phyloP scores from a whole-genome alignment of 208 protist genomes.

The Crithidia brevicula region DNA sequence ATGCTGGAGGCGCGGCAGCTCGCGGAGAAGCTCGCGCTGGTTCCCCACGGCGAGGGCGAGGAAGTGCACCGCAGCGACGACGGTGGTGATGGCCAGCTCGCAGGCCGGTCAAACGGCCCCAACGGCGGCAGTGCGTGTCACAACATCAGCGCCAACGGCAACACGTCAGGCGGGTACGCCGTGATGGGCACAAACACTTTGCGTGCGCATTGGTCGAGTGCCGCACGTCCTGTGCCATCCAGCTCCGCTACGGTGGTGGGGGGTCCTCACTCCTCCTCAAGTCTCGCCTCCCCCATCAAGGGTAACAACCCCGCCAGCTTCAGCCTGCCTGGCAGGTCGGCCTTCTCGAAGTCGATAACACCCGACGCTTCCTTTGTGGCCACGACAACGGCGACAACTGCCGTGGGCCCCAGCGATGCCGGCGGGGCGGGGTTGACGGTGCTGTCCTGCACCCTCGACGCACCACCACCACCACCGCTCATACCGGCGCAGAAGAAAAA shows the following conservation, averaged over 20 bases:
- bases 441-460: too few relatives aligned
- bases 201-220: conserved; percentile 19
- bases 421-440: too few relatives aligned
- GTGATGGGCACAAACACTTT: not conserved
- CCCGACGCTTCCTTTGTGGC: not conserved
- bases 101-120: not conserved
- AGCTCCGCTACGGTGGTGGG: too few relatives aligned
- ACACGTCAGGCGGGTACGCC: not conserved
- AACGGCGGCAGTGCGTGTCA: not conserved
- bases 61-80: not conserved
- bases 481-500: too few relatives aligned
- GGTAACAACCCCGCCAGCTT: not conserved
- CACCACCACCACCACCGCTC: too few relatives aligned
- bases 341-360: not conserved
- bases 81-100: not conserved
- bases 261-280: not conserved
- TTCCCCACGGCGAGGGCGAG: conserved; percentile 49
- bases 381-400: not conserved
- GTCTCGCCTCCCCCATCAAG: conserved; percentile 1
- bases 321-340: not conserved
- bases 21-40: conserved; percentile 59
- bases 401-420: too few relatives aligned
- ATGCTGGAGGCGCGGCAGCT: conserved; percentile 42
- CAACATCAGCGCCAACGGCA: not conserved
- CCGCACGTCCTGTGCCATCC: too few relatives aligned